These are phyloP conservation scores for Oleoguttula mirabilis DNA, from an alignment of 495 filamentous ascomycete species.

Conservation along the genomic window DNA sequence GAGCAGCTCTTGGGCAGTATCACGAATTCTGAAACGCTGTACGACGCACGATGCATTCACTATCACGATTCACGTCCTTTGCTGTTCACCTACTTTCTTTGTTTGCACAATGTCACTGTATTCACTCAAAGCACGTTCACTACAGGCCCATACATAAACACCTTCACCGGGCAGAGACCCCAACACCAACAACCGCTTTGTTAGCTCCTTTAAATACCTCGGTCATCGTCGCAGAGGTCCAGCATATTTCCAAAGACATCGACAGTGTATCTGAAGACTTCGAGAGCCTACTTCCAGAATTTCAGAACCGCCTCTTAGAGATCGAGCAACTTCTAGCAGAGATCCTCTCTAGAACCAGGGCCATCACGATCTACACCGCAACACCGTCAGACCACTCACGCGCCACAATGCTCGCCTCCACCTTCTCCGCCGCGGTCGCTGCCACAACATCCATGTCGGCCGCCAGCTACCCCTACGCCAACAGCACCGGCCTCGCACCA, in stretches of 20 bases:
- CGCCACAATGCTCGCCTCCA: too few relatives aligned
- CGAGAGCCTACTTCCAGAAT: background rate
- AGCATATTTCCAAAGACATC: background rate
- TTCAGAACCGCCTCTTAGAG: background rate
- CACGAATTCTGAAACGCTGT: too few relatives aligned
- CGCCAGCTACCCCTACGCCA: too few relatives aligned
- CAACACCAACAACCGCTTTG: background rate
- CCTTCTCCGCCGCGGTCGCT: too few relatives aligned
- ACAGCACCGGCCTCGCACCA: background rate
- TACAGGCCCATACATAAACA: constrained; percentile 4
- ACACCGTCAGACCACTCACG: too few relatives aligned
- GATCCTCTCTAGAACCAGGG: background rate
- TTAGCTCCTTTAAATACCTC: background rate
- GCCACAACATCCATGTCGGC: background rate
- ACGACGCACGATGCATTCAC: too few relatives aligned
- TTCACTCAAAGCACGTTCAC: background rate
- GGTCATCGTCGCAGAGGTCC: background rate
- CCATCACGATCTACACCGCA: too few relatives aligned
- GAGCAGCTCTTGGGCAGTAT: too few relatives aligned
- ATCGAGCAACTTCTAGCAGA: background rate
- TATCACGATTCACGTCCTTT: too few relatives aligned
- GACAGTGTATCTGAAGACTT: background rate
- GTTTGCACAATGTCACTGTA: too few relatives aligned
- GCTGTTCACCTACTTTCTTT: too few relatives aligned
- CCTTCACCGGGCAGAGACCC: background rate